Evolutionary conservation across 2,329 filamentous ascomycete species (phyloP), one percentile per base, ranked within the genome.

Genomic region (Neoarthrinium moseri): DNA sequence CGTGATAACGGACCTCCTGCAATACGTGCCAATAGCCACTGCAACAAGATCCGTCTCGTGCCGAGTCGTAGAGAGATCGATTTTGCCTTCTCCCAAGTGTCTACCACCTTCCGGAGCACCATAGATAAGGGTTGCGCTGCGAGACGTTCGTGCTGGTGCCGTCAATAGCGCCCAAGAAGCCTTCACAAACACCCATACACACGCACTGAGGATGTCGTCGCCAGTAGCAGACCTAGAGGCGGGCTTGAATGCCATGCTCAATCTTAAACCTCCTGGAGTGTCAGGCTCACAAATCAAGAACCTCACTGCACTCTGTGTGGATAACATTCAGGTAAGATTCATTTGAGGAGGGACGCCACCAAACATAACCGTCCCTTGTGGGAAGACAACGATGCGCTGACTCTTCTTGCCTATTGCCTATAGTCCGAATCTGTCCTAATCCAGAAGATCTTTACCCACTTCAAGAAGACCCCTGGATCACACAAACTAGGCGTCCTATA

Each of bases 401-500:
- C 43, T 40, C 41, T 35, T 40, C 41, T 35, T 37, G 37, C 29
- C 32, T 15, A 22, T 45, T 53, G 27, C 18, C 60, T 12, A 63
- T 73, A 96, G 94, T 92, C 88, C 70, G 92, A 97, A 74, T 94
- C 90, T 45, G 84, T 91, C 59, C 84, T 99, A 63, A 89, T 97
- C 60, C 91, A 96, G 69, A 96, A 95, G 69, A 87, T 99, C 63
- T 96, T 89, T 73, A 95, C 91, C 56, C 91, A 96, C 64, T 95
- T 97, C 80, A 96, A 95, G 72, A 95, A 94, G 71, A 86, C 91
- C 57, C 89, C 90, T 50, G 84, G 84, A 66, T 95, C 91, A 67
- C 92, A 99, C 81, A 99, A 99, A 74, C 81, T 99, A 70, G 94
- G 94, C 73, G 91, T 96, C 65, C 86, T 99, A 74, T 99, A 99